Percentiles rank a stretch among this genome's conserved stretches.
Evolutionary conservation across 2,329 filamentous ascomycete species (phyloP).

Genomic region (Calonectria pteridis): DNA sequence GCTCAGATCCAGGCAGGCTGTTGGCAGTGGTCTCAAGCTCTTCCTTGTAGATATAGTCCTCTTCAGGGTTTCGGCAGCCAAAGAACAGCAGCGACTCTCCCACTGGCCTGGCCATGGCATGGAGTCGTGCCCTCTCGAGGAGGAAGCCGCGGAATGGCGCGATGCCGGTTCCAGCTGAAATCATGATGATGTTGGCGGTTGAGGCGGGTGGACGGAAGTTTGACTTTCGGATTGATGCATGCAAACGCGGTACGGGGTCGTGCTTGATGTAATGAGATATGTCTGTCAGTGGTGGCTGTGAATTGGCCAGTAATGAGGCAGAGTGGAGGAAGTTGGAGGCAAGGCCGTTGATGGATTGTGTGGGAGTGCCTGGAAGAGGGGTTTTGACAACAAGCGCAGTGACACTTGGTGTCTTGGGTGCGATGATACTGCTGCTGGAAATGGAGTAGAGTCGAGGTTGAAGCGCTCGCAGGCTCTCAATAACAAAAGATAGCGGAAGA

Average conservation of each 20-base stretch:
- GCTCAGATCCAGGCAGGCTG: conserved; percentile 2
- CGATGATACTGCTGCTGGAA: conserved; percentile 63
- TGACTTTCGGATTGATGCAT: conserved; percentile 47
- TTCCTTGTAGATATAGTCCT: conserved; percentile 67
- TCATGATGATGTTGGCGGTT: conserved; percentile 62
- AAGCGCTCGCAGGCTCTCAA: conserved; percentile 65
- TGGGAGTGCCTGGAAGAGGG: conserved; percentile 19
- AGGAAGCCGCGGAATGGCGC: conserved; percentile 54
- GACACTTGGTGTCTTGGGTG: conserved; percentile 37
- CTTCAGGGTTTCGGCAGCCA: conserved; percentile 65
- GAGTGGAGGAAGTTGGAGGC: conserved; percentile 44
- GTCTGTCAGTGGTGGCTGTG: not conserved
- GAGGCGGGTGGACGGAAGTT: conserved; percentile 55
- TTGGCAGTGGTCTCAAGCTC: not conserved
- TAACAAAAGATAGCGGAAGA: conserved; percentile 61
- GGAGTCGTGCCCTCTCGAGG: conserved; percentile 37
- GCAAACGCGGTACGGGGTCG: conserved; percentile 39
- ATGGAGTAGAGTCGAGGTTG: conserved; percentile 72
- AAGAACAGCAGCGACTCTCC: conserved; percentile 61
- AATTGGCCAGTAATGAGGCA: conserved; percentile 17
- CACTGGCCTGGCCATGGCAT: conserved; percentile 31
- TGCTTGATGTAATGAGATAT: conserved; percentile 18
- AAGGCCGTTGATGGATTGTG: conserved; percentile 32
- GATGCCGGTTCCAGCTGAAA: conserved; percentile 63
- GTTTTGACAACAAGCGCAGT: conserved; percentile 36